Conservation (phyloP, 331 rosid species). For the Pyracantha coccinea region DNA sequence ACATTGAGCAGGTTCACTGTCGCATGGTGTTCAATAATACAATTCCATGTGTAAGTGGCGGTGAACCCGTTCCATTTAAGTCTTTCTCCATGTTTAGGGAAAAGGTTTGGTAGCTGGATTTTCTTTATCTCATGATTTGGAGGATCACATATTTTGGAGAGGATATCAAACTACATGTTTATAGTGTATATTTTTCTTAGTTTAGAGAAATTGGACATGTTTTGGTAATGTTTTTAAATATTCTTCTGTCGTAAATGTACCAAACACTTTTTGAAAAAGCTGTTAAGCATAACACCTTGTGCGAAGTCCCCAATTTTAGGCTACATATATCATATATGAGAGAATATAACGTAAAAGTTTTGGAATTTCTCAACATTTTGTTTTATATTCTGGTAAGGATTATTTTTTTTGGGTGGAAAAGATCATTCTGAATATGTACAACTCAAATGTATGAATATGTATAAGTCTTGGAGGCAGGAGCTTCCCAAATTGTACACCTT, state of each 20-base stretch:
- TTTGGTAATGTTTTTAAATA: background rate
- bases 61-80: too few species aligned
- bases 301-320: background rate
- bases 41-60: too few species aligned
- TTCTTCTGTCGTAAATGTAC: background rate
- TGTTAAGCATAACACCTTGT: background rate
- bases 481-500: too few species aligned
- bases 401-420: background rate
- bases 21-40: too few species aligned
- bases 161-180: background rate
- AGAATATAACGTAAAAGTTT: background rate
- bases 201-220: background rate
- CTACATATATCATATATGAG: background rate
- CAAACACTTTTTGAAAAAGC: background rate
- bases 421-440: background rate
- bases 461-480: too few species aligned
- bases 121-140: background rate
- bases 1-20: too few species aligned
- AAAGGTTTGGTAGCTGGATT: background rate
- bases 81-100: background rate
- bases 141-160: background rate
- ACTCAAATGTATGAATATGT: too few species aligned
- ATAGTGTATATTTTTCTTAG: background rate
- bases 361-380: background rate
- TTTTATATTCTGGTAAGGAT: constrained; percentile 18